Evolutionary conservation across 2,329 filamentous ascomycete genomes (phyloP).

Genomic region (Daldinia eschscholtzii): DNA sequence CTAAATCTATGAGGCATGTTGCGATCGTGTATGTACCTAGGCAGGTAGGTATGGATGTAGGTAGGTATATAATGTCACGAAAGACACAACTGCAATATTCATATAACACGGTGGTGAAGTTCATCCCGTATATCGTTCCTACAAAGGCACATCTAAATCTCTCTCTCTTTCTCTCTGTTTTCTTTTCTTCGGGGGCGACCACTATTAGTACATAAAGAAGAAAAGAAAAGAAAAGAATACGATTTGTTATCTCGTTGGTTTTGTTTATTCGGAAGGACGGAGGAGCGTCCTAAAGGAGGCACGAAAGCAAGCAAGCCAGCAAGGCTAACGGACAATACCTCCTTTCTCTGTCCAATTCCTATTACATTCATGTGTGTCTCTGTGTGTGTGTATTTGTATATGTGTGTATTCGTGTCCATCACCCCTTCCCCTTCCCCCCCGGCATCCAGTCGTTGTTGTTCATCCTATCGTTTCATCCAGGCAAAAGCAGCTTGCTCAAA

Average conservation of each 20-base stretch:
- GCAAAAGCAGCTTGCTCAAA: constrained; percentile 17
- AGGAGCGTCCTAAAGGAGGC: background rate
- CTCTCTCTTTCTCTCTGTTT: constrained; percentile 9
- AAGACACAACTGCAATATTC: background rate
- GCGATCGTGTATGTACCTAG: background rate
- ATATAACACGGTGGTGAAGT: background rate
- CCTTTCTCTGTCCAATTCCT: background rate
- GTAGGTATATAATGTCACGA: background rate
- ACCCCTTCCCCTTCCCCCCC: background rate
- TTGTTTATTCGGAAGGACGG: background rate
- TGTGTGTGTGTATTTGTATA: background rate
- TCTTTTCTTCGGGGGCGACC: background rate
- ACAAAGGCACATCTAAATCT: constrained; percentile 9
- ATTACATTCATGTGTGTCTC: background rate
- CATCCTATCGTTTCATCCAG: constrained; percentile 19
- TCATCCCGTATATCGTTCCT: constrained; percentile 31
- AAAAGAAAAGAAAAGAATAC: constrained; percentile 9
- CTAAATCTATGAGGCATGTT: no score
- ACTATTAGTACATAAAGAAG: constrained; percentile 34
- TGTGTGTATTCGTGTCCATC: background rate
- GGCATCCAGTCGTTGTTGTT: constrained; percentile 9
- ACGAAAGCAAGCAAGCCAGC: constrained; percentile 13
- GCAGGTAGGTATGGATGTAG: background rate
- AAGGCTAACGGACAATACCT: background rate
- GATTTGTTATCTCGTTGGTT: constrained; percentile 17